Base-by-base conservation (phyloP, 1,284 basidiomycete species). In the Sporisorium iseilematis-ciliati region DNA sequence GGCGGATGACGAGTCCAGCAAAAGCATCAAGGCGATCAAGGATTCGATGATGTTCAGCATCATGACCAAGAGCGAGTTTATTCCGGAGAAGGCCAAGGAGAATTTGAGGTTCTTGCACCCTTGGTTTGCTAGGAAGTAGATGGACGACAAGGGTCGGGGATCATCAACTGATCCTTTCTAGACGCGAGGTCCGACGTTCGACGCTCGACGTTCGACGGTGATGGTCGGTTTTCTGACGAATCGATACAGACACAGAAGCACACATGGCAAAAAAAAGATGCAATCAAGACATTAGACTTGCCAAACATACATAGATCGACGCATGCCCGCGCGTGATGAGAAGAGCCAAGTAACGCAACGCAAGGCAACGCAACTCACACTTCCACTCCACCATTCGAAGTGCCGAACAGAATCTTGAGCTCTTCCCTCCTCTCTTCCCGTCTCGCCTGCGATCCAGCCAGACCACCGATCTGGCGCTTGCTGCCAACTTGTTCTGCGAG, bases 31-130 rank as follows among this genome's bases (percentile, higher is more conserved):
- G 61, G 45, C 20, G 0, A 71, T 75, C 57, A 62, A 77, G 50
- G 77, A 75, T 40, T 74, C 71, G 48, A 84, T 84, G 82, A 54
- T 57, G 46, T 80, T 76, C 50, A 75, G 65, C 60, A 92, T 96
- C 85, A 92, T 97, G 90, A 94, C 94, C 18, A 87, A 89, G 42
- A 87, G 88, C 6, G 88, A 87, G 57, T 85, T 88, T 61, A 90
- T 91, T 85, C 89, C 89, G 40, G 88, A 88, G 18, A 90, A 90
- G 74, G 91, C 93, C 73, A 87, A 89, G 77, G 85, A 90, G 85
- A 95, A 92, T 86, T 87, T 96, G 55, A 88, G 90, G 14, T 97
- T 88, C 86, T 88, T 97, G 78, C 88, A 97, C 18, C 79, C 79
- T n/a, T 83, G 82, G 82, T 81, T 76, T 31, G 75, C 72, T 20